phyloP scores from a whole-genome alignment of 2,329 filamentous ascomycete genomes.

The Monilinia laxa region DNA sequence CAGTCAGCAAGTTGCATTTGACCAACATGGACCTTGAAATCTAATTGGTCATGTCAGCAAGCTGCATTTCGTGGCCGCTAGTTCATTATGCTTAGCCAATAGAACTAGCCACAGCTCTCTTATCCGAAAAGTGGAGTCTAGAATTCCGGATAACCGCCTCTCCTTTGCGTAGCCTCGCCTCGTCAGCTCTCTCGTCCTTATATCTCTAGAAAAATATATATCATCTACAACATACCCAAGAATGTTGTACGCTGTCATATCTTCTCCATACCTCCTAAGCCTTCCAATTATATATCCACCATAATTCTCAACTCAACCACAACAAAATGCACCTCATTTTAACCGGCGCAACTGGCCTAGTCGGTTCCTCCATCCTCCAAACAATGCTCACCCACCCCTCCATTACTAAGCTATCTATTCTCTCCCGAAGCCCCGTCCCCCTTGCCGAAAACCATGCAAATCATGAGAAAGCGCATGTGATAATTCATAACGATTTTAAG shows the following conservation, averaged over 20 bases:
- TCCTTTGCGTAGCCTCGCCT: not conserved
- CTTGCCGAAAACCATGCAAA: conserved; percentile 58
- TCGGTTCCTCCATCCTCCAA: conserved; percentile 61
- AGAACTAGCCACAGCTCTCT: not conserved
- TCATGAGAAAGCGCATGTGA: conserved; percentile 57
- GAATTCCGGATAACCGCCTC: not conserved
- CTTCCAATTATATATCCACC: not conserved
- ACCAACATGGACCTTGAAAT: not conserved
- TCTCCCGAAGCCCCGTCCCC: conserved; percentile 63
- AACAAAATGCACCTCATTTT: conserved; percentile 60
- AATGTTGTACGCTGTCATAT: not conserved
- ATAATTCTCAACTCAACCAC: not conserved
- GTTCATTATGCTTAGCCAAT: not conserved
- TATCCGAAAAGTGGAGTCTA: not conserved
- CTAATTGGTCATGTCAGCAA: conserved; percentile 6
- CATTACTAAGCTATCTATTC: conserved; percentile 65
- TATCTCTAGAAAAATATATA: not conserved
- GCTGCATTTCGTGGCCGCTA: not conserved
- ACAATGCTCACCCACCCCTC: conserved; percentile 54
- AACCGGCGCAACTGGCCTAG: conserved; percentile 66
- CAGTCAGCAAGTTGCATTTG: conserved; percentile 10
- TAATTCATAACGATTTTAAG: conserved; percentile 66
- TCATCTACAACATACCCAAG: not conserved
- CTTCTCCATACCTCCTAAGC: not conserved
- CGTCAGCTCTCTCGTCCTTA: not conserved